Percentiles rank a stretch among this genome's conserved stretches.
These are phyloP conservation scores for Chaetomium strumarium DNA, from an alignment of 2,329 filamentous ascomycete genomes.

Conservation along the genomic window DNA sequence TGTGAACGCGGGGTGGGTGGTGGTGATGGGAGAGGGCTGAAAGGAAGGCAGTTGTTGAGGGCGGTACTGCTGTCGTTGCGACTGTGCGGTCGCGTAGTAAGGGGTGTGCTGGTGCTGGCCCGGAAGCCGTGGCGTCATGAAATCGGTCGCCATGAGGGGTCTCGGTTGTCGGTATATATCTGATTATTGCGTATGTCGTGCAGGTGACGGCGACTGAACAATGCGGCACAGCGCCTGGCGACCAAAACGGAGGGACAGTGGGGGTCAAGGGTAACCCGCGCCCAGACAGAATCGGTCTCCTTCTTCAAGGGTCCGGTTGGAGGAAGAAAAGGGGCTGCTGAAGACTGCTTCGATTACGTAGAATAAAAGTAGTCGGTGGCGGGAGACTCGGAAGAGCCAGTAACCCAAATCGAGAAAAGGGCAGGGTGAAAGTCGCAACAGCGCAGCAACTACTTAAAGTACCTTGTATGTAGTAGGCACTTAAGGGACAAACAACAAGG, in stretches of 20 bases:
- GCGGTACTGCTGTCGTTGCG: constrained; percentile 22
- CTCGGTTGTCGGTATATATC: neutral
- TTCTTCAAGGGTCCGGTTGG: neutral
- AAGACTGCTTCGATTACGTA: neutral
- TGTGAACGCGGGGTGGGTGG: constrained; percentile 14
- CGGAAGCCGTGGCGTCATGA: constrained; percentile 40
- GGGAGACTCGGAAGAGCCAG: constrained; percentile 1
- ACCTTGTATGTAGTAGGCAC: too few species aligned
- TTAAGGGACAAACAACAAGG: neutral
- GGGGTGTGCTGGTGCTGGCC: constrained; percentile 30
- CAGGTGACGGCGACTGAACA: neutral
- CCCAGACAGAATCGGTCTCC: neutral
- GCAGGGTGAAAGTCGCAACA: too few species aligned
- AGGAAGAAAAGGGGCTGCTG: neutral
- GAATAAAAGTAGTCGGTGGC: neutral
- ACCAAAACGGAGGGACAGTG: constrained; percentile 10
- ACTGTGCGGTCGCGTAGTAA: constrained; percentile 21
- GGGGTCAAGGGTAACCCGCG: constrained; percentile 18
- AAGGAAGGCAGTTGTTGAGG: constrained; percentile 23
- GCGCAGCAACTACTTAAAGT: too few species aligned
- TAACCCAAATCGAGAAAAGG: neutral
- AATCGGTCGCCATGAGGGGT: constrained; percentile 38
- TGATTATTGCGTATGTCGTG: neutral
- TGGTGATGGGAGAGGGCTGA: constrained; percentile 22
- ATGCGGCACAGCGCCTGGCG: constrained; percentile 2